A percentile compares a stretch with the other conserved stretches of the same genome.
Evolutionary conservation across 148 eudicot species (phyloP).

Genomic region (Rhododendron simsii): DNA sequence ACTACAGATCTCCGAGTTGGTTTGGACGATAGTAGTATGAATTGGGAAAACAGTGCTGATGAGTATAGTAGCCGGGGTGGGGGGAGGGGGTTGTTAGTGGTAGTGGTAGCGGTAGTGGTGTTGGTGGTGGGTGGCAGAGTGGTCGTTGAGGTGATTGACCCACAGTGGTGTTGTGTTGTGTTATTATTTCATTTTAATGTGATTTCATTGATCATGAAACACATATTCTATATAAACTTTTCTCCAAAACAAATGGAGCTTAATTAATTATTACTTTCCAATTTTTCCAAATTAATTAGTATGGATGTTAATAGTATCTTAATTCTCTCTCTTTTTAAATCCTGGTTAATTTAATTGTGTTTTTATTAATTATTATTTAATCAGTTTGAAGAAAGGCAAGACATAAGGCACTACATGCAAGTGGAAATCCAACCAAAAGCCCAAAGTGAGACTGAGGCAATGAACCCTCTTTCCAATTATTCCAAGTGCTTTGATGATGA

Average conservation of each 20-base stretch:
- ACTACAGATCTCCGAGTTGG: background rate
- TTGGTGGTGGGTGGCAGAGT: background rate
- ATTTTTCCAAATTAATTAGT: background rate
- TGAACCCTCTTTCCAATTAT: slow-evolving; percentile 21
- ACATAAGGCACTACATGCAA: slow-evolving; percentile 30
- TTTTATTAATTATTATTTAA: too few species aligned
- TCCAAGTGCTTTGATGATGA: slow-evolving; percentile 37
- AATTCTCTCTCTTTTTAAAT: background rate
- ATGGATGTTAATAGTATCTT: background rate
- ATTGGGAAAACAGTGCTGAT: too few species aligned
- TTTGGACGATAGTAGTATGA: too few species aligned
- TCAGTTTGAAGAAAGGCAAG: slow-evolving; percentile 35
- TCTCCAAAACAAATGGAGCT: background rate
- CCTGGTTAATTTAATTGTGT: too few species aligned
- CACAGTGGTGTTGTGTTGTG: too few species aligned
- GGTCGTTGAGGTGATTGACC: too few species aligned
- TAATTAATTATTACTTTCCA: background rate
- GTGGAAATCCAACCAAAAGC: slow-evolving; percentile 27
- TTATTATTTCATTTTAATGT: background rate
- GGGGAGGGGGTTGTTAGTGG: background rate
- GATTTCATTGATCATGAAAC: background rate
- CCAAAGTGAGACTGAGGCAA: slow-evolving; percentile 12
- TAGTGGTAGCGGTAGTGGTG: too few species aligned
- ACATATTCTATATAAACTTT: background rate
- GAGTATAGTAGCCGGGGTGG: background rate